These are phyloP conservation scores for Rutstroemia sp. DNA, from an alignment of 2,329 filamentous ascomycete species.

Conservation along the genomic window DNA sequence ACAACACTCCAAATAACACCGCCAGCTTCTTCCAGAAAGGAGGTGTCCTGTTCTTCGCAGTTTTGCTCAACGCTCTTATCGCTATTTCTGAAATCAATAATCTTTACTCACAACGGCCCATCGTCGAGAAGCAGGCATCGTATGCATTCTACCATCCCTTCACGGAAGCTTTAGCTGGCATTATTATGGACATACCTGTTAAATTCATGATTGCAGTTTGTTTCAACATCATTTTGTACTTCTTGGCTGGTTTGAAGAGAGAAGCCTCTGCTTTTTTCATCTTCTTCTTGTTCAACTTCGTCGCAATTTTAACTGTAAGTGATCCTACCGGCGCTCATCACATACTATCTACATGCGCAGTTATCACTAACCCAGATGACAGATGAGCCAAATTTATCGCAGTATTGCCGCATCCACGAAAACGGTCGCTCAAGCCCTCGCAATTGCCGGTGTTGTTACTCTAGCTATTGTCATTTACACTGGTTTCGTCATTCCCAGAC, in stretches of 20 bases:
- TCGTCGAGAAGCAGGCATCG: constrained; percentile 38
- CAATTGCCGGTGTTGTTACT: constrained; percentile 47
- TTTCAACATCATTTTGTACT: constrained; percentile 77
- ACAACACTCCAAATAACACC: constrained; percentile 44
- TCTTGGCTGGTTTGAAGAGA: constrained; percentile 74
- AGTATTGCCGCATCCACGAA: constrained; percentile 69
- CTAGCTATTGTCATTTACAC: constrained; percentile 27
- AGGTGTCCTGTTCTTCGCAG: constrained; percentile 58
- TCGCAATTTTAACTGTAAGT: constrained; percentile 29
- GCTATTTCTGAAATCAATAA: constrained; percentile 48
- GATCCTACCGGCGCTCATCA: no score
- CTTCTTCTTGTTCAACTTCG: constrained; percentile 41
- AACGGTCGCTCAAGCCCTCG: constrained; percentile 58
- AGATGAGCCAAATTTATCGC: constrained; percentile 78
- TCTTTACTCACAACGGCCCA: constrained; percentile 32
- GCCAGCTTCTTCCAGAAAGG: constrained; percentile 53
- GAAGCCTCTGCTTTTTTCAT: constrained; percentile 77
- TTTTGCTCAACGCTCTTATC: constrained; percentile 58
- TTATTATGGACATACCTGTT: constrained; percentile 48
- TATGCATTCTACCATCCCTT: constrained; percentile 42
- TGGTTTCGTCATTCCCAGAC: constrained; percentile 36
- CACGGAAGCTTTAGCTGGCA: constrained; percentile 46
- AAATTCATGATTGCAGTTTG: constrained; percentile 43
- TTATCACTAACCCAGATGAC: no score
- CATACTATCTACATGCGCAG: no score